A percentile compares a stretch with the other conserved stretches of the same genome.
These are phyloP conservation scores for Pyrenula aspistea DNA, from an alignment of 495 filamentous ascomycete species.

Conservation along the genomic window DNA sequence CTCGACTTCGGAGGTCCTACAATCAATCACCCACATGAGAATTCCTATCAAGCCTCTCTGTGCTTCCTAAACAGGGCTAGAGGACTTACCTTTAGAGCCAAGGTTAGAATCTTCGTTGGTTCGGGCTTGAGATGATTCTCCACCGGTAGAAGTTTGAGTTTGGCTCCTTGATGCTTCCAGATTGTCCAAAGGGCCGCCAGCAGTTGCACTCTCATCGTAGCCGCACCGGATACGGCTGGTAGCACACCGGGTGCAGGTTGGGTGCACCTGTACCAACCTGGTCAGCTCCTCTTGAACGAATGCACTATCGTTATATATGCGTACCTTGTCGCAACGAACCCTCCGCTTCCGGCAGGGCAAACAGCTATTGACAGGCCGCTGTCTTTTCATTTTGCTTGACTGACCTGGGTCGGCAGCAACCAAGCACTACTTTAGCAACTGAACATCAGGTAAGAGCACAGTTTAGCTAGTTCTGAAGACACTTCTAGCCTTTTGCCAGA, in stretches of 20 bases:
- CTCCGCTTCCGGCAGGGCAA: neutral
- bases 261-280: neutral
- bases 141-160: neutral
- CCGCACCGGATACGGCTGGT: neutral
- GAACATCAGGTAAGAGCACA: neutral
- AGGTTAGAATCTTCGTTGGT: neutral
- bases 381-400: neutral
- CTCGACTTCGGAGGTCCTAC: neutral
- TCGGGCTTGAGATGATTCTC: neutral
- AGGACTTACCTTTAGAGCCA: neutral
- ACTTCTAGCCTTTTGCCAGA: neutral
- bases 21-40: neutral
- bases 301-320: neutral
- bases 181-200: neutral
- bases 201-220: neutral
- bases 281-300: neutral
- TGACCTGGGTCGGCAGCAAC: neutral
- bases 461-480: neutral
- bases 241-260: neutral
- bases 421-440: neutral
- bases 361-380: neutral
- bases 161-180: neutral
- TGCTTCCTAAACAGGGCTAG: neutral
- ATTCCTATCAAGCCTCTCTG: neutral
- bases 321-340: neutral